Conservation (phyloP, 176 grass and related monocot genomes). For the Carex littledalei region DNA sequence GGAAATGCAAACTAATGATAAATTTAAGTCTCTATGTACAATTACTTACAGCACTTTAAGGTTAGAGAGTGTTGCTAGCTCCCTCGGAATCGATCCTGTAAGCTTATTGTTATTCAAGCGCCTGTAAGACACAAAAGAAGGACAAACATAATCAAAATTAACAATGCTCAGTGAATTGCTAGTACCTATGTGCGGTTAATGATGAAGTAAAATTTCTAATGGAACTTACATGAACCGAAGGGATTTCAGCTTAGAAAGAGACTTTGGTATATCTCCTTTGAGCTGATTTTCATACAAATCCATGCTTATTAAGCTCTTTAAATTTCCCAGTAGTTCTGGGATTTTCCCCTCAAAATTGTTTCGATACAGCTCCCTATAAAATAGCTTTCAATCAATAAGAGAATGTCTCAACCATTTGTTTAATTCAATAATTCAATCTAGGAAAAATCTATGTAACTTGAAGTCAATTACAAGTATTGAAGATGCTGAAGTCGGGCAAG, state of each 20-base stretch:
- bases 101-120: conserved; percentile 93
- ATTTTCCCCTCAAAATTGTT: conserved; percentile 82
- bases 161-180: background rate
- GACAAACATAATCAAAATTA: background rate
- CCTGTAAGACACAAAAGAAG: conserved; percentile 29
- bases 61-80: conserved; percentile 68
- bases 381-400: background rate
- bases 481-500: conserved; percentile 75
- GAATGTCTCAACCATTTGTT: background rate
- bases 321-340: conserved; percentile 70
- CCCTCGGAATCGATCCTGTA: conserved; percentile 82
- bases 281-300: conserved; percentile 86
- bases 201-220: background rate
- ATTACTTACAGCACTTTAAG: conserved; percentile 87
- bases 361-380: conserved; percentile 78
- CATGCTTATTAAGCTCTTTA: conserved; percentile 91
- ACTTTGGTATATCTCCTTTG: conserved; percentile 65
- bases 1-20: background rate
- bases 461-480: conserved; percentile 59
- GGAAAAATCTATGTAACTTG: background rate
- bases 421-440: background rate
- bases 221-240: conserved; percentile 84
- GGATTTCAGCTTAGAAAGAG: conserved; percentile 77
- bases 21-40: background rate
- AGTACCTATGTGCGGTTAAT: background rate